Evolutionary conservation across 306 rosid genomes (phyloP).

Genomic region (Acacia confusa): DNA sequence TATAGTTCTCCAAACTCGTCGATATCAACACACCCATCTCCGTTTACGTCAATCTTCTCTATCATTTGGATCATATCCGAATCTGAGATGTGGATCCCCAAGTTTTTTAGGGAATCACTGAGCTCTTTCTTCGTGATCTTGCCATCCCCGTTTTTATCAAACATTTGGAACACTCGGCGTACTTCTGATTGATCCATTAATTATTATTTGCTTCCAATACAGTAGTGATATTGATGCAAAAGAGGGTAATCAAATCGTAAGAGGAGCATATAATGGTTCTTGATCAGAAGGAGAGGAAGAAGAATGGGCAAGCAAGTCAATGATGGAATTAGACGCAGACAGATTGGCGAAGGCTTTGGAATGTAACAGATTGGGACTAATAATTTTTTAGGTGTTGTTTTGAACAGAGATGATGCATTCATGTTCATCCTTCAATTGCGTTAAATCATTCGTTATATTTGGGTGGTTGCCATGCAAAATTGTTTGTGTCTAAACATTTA

Average conservation of each 20-base stretch:
- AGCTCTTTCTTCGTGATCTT: slow-evolving; percentile 43
- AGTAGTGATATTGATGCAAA: background rate
- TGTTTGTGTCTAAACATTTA: too few species aligned
- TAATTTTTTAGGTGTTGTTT: background rate
- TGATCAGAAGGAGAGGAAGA: background rate
- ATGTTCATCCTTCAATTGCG: slow-evolving; percentile 32
- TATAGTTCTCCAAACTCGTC: slow-evolving; percentile 46
- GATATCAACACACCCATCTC: slow-evolving; percentile 45
- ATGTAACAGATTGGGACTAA: background rate
- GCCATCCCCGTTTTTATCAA: slow-evolving; percentile 49
- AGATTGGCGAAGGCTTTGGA: background rate
- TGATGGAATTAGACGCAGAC: background rate
- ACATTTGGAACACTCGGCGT: slow-evolving; percentile 46
- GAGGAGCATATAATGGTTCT: background rate
- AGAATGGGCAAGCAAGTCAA: background rate
- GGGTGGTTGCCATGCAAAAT: background rate
- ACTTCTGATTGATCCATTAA: slow-evolving; percentile 45
- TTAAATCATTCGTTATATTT: slow-evolving; percentile 29
- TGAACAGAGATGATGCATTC: background rate
- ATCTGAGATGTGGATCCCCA: slow-evolving; percentile 39
- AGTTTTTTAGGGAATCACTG: slow-evolving; percentile 31
- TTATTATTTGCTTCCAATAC: background rate
- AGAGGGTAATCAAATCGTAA: background rate
- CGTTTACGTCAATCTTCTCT: slow-evolving; percentile 45
- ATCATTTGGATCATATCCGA: slow-evolving; percentile 43